phyloP scores from a whole-genome alignment of 805 yeast species.

The Jamesozyma gamospora region DNA sequence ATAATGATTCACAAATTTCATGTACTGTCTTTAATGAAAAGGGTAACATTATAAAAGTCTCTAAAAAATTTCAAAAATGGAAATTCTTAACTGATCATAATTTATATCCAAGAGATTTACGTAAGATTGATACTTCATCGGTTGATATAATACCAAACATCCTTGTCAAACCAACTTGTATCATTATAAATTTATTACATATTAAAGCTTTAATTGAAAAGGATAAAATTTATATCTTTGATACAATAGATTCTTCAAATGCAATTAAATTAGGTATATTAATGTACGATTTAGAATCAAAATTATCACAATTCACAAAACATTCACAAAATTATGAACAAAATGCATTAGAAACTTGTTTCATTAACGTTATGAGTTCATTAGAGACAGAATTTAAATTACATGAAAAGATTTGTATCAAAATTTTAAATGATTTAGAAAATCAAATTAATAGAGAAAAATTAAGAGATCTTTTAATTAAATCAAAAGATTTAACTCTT shows the following conservation, averaged over 20 bases:
- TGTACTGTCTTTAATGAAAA: slow-evolving; percentile 72
- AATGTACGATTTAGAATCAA: slow-evolving; percentile 75
- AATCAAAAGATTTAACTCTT: slow-evolving; percentile 58
- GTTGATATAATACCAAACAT: slow-evolving; percentile 85
- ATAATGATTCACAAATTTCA: slow-evolving; percentile 41
- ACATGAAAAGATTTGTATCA: slow-evolving; percentile 49
- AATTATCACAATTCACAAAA: slow-evolving; percentile 32
- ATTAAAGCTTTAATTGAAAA: slow-evolving; percentile 82
- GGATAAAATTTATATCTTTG: slow-evolving; percentile 75
- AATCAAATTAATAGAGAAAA: slow-evolving; percentile 68
- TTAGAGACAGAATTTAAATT: slow-evolving; percentile 65
- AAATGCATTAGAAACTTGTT: slow-evolving; percentile 70
- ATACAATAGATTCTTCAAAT: slow-evolving; percentile 43
- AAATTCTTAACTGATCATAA: slow-evolving; percentile 63
- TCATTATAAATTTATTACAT: slow-evolving; percentile 73
- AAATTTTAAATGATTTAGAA: slow-evolving; percentile 61
- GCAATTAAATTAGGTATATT: slow-evolving; percentile 64
- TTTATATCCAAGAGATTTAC: slow-evolving; percentile 73
- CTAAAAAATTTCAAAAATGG: slow-evolving; percentile 71
- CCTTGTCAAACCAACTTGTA: slow-evolving; percentile 65
- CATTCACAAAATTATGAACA: slow-evolving; percentile 59
- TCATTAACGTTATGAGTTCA: slow-evolving; percentile 70
- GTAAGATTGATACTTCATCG: slow-evolving; percentile 66
- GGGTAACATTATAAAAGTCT: slow-evolving; percentile 70
- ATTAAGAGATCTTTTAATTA: slow-evolving; percentile 60